Percentiles rank a stretch among this genome's conserved stretches.
Conservation (phyloP, 2,329 filamentous ascomycete genomes). For the Myriosclerotinia duriaeana region DNA sequence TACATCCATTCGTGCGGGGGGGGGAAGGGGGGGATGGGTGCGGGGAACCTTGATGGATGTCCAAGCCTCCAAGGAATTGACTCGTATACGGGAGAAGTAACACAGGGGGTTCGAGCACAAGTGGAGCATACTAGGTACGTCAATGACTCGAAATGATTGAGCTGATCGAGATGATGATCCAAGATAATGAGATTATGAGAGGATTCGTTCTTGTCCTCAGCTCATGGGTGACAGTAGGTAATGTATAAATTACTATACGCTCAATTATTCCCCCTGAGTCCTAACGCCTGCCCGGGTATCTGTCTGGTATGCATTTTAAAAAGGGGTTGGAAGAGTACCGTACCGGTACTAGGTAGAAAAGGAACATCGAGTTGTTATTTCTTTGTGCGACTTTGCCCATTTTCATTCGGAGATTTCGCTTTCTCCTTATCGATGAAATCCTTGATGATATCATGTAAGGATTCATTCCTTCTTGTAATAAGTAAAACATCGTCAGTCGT, state of each 20-base stretch:
- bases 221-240: too few relatives aligned
- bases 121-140: too few relatives aligned
- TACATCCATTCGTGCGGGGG: slow-evolving; percentile 1
- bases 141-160: too few relatives aligned
- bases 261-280: not conserved
- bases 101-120: not conserved
- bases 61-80: not conserved
- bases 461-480: slow-evolving; percentile 82
- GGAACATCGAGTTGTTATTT: slow-evolving; percentile 16
- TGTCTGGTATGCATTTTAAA: not conserved
- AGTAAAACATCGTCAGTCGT: slow-evolving; percentile 86
- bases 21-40: not conserved
- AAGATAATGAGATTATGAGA: not conserved
- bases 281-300: slow-evolving; percentile 11
- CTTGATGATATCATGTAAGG: slow-evolving; percentile 73
- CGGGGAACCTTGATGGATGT: slow-evolving; percentile 10
- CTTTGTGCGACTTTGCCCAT: slow-evolving; percentile 22
- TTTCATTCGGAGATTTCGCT: slow-evolving; percentile 38
- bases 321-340: not conserved
- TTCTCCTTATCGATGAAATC: slow-evolving; percentile 63
- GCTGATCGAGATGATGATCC: too few relatives aligned
- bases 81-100: not conserved
- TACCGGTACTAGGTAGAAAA: not conserved
- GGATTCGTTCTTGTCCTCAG: not conserved
- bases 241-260: too few relatives aligned